Evolutionary conservation across 2,329 filamentous ascomycete genomes (phyloP).

Genomic region (Xylaria sp.): DNA sequence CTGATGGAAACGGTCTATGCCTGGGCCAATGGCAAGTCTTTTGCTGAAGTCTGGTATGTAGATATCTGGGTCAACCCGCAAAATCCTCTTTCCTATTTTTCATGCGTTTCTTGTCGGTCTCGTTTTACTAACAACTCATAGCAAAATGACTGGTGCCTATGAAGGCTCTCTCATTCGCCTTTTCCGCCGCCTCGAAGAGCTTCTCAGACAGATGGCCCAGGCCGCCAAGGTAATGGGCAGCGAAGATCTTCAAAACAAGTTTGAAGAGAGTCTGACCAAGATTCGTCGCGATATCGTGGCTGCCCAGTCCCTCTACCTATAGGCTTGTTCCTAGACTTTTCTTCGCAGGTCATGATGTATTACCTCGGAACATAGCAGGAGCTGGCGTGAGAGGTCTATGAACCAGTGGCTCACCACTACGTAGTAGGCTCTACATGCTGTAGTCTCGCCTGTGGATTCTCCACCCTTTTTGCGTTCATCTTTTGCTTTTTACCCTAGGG

Average conservation of each 20-base stretch:
- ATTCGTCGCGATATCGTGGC: conserved; percentile 94
- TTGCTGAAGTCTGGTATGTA: conserved; percentile 93
- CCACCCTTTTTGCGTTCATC: background rate
- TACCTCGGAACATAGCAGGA: conserved; percentile 33
- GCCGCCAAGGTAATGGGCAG: conserved; percentile 98
- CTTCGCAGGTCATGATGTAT: background rate
- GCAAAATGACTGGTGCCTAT: conserved; percentile 99
- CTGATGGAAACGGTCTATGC: conserved; percentile 95
- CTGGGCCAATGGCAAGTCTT: conserved; percentile 91
- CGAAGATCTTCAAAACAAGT: conserved; percentile 91
- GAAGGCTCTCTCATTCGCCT: conserved; percentile 96
- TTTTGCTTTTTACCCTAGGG: conserved; percentile 25
- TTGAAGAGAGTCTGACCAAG: conserved; percentile 85
- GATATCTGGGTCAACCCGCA: background rate
- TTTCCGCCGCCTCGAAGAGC: conserved; percentile 93
- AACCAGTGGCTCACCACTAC: conserved; percentile 35
- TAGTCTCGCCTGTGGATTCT: conserved; percentile 30
- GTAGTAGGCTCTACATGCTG: conserved; percentile 34
- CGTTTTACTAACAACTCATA: conserved; percentile 54
- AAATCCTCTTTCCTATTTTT: background rate
- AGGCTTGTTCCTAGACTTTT: conserved; percentile 33
- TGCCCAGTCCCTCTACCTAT: conserved; percentile 92
- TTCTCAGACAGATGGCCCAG: conserved; percentile 93
- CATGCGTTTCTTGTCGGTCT: conserved; percentile 8
- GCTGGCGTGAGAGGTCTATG: conserved; percentile 35